Percentiles rank a stretch among this genome's conserved stretches.
These are phyloP conservation scores for Drechslerella coelobrocha DNA, from an alignment of 2,329 filamentous ascomycete species.

Conservation along the genomic window DNA sequence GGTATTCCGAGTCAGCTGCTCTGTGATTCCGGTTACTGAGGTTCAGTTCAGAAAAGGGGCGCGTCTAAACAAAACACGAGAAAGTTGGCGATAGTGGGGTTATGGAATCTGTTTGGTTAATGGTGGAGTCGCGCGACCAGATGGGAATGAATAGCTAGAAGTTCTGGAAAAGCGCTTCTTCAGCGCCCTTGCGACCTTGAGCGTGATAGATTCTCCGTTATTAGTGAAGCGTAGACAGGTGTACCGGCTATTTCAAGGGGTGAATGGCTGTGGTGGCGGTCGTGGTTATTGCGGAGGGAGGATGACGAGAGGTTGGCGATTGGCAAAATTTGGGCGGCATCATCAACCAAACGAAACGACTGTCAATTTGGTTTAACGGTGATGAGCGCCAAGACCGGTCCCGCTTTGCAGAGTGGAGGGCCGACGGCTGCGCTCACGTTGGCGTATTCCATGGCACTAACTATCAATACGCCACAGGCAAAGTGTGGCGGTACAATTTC, in stretches of 20 bases:
- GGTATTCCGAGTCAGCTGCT: background rate
- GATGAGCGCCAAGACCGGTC: conserved; percentile 46
- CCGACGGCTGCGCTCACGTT: background rate
- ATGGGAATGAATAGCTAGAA: background rate
- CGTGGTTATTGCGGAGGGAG: background rate
- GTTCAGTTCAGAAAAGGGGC: conserved; percentile 2
- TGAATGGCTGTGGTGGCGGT: background rate
- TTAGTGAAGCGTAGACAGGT: too few species aligned
- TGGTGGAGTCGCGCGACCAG: conserved; percentile 39
- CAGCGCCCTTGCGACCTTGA: background rate
- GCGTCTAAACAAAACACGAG: background rate
- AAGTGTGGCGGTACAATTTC: conserved; percentile 9
- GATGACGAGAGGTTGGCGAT: conserved; percentile 10
- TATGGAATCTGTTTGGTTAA: conserved; percentile 1
- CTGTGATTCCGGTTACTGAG: too few species aligned
- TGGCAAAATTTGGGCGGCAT: conserved; percentile 31
- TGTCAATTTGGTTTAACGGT: conserved; percentile 9
- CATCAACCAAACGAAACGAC: conserved; percentile 13
- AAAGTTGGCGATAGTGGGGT: background rate
- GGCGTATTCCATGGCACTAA: background rate
- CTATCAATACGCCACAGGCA: background rate
- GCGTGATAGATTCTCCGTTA: background rate
- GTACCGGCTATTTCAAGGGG: too few species aligned
- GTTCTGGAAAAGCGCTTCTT: background rate
- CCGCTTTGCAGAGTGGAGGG: conserved; percentile 23